Base-by-base conservation (phyloP, 495 filamentous ascomycete genomes). In the Penicillium chermesinum region DNA sequence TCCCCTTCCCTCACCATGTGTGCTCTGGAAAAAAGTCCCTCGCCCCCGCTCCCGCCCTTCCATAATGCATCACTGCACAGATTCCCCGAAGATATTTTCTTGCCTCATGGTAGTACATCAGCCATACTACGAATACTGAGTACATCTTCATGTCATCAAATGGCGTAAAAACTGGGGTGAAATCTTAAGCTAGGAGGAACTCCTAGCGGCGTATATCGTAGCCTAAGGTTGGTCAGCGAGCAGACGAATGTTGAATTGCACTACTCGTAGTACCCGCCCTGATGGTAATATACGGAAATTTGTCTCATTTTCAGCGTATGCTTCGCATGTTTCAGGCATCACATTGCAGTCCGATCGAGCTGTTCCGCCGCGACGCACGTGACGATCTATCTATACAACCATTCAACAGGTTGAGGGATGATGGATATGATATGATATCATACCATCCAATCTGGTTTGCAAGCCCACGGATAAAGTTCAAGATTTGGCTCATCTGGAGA, bases 1-100 rank as follows among this genome's bases (percentile, higher is more conserved):
- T 20, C 53, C 22, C 49, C 5, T 4, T 30, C 25, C 25, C 25
- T 30, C 25, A 10, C 25, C 49, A 62, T 59, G 49, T 63, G 56
- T 65, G 49, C 55, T 57, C 48, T 48, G n/a, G 20, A 32, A 50
- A 64, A 67, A 67, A 65, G 62, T 65, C 55, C 49, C 54, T 50
- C 46, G n/a, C n/a, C n/a, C 39, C 45, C 16, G 21, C 27, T 47
- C 38, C 36, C 41, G 36, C 50, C 41, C 30, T 49, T 48, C 41
- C 48, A 58, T 57, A 62, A 62, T 39, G 46, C 48, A 39, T 59
- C 53, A 14, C 38, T 64, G 63, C 63, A 64, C 63, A 66, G 63
- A 59, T 66, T 63, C 60, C 60, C 63, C 53, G 40, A 55, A 52
- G 45, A 43, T 41, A 49, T 35, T 43, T 41, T 43, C 32, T 33